A percentile compares a stretch with the other conserved stretches of the same genome.
Evolutionary conservation across 495 filamentous ascomycete species (phyloP).

Genomic region (Podospora pseudoanserina): DNA sequence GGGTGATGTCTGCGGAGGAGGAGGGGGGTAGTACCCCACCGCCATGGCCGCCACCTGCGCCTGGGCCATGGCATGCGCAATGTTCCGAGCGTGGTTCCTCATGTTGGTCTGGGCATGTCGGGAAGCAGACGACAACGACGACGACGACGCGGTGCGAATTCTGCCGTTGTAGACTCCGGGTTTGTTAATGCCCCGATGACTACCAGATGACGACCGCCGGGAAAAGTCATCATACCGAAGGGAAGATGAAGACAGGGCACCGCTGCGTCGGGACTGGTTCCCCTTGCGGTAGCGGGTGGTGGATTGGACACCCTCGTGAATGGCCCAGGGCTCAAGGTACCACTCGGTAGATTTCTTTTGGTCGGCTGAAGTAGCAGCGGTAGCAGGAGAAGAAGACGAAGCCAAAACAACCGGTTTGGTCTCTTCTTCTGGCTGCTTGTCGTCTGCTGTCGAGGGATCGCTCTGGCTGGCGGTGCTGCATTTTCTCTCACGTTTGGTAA

Average conservation of each 20-base stretch:
- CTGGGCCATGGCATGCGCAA: background rate
- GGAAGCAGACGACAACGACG: background rate
- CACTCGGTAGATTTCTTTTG: constrained; percentile 42
- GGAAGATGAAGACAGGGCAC: background rate
- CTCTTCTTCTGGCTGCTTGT: background rate
- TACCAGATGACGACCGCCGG: background rate
- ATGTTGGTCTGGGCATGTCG: background rate
- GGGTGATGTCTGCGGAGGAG: background rate
- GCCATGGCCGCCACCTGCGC: background rate
- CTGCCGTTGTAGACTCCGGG: background rate
- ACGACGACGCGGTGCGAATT: background rate
- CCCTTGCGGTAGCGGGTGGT: constrained; percentile 49
- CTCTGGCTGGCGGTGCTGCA: constrained; percentile 13
- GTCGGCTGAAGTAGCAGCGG: constrained; percentile 12
- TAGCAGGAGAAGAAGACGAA: background rate
- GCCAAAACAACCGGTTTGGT: background rate
- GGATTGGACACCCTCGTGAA: constrained; percentile 41
- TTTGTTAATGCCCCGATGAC: background rate
- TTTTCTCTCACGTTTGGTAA: constrained; percentile 40
- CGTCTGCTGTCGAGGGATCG: background rate
- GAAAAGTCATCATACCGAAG: background rate
- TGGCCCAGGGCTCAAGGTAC: constrained; percentile 40
- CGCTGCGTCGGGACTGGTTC: constrained; percentile 23
- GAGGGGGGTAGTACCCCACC: background rate
- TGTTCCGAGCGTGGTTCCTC: background rate